Conservation (phyloP, 108 stramenopile species). For the Cyclotella kingstonii region DNA sequence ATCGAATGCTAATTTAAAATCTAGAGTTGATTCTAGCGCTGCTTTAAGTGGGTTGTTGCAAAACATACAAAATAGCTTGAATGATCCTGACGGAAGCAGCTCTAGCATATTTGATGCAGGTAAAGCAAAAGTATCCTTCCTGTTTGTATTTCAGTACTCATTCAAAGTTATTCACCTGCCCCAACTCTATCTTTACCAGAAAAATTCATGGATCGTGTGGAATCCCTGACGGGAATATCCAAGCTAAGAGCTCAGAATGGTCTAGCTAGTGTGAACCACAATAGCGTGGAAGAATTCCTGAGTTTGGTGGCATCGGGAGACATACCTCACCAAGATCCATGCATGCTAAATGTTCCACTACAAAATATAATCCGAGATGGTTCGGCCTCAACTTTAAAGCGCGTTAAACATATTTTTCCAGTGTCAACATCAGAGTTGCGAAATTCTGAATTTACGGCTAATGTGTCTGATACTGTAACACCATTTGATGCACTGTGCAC, state of each 20-base stretch:
- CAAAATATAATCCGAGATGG: constrained; percentile 42
- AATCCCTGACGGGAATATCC: constrained; percentile 74
- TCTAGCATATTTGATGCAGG: constrained; percentile 36
- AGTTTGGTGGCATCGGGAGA: constrained; percentile 83
- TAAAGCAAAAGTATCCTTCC: constrained; percentile 2
- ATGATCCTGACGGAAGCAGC: constrained; percentile 17
- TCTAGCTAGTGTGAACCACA: constrained; percentile 56
- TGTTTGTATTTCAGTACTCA: neutral
- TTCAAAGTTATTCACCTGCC: neutral
- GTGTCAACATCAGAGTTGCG: constrained; percentile 37
- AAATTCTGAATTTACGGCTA: constrained; percentile 2
- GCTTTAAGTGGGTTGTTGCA: constrained; percentile 30
- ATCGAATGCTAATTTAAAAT: constrained; percentile 65
- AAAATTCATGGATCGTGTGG: constrained; percentile 35
- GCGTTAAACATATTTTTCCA: constrained; percentile 40
- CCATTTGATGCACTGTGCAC: too few relatives aligned
- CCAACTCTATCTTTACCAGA: constrained; percentile 6
- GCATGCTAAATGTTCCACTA: constrained; percentile 73
- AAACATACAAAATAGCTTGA: constrained; percentile 22
- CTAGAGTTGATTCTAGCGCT: constrained; percentile 19
- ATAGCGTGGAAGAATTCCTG: constrained; percentile 88
- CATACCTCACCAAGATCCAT: constrained; percentile 85
- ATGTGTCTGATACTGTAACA: constrained; percentile 1
- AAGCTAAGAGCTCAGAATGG: constrained; percentile 71
- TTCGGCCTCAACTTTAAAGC: constrained; percentile 13